Evolutionary conservation across 176 grass and related monocot species (phyloP).

Genomic region (Cenchrus purpureus): DNA sequence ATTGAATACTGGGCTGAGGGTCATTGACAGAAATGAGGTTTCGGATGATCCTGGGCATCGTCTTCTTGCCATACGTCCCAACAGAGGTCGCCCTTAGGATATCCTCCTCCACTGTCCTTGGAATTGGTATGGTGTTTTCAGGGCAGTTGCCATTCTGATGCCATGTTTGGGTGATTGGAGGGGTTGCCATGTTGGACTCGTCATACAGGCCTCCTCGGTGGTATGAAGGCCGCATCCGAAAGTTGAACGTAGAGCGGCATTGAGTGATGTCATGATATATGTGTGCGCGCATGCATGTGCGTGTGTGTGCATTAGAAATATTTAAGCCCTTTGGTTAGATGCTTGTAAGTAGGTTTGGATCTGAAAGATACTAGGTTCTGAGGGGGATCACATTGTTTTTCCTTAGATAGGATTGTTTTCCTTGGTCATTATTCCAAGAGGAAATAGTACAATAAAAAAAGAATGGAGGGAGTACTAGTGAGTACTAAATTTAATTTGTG

Average conservation of each 20-base stretch:
- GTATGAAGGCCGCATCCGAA: slow-evolving; percentile 64
- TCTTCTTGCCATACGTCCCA: slow-evolving; percentile 59
- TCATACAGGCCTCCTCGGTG: slow-evolving; percentile 54
- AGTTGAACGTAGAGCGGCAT: not conserved
- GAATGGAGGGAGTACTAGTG: too few relatives aligned
- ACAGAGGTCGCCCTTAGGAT: slow-evolving; percentile 61
- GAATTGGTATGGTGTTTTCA: slow-evolving; percentile 58
- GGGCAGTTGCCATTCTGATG: slow-evolving; percentile 63
- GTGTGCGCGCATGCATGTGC: too few relatives aligned
- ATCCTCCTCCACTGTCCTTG: slow-evolving; percentile 61
- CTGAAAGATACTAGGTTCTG: too few relatives aligned
- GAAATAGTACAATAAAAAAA: too few relatives aligned
- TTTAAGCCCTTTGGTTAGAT: too few relatives aligned
- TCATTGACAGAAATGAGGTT: slow-evolving; percentile 51
- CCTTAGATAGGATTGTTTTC: too few relatives aligned
- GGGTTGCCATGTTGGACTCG: slow-evolving; percentile 49
- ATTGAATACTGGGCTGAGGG: slow-evolving; percentile 46
- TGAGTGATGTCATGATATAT: too few relatives aligned
- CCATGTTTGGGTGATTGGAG: slow-evolving; percentile 55
- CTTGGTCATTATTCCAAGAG: too few relatives aligned
- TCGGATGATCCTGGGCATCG: slow-evolving; percentile 45
- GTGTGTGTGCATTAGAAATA: too few relatives aligned
- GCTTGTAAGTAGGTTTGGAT: too few relatives aligned
- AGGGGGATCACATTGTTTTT: too few relatives aligned
- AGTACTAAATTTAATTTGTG: too few relatives aligned